Conservation (phyloP, 305 asterid species). For the Fraxinus angustifolia region DNA sequence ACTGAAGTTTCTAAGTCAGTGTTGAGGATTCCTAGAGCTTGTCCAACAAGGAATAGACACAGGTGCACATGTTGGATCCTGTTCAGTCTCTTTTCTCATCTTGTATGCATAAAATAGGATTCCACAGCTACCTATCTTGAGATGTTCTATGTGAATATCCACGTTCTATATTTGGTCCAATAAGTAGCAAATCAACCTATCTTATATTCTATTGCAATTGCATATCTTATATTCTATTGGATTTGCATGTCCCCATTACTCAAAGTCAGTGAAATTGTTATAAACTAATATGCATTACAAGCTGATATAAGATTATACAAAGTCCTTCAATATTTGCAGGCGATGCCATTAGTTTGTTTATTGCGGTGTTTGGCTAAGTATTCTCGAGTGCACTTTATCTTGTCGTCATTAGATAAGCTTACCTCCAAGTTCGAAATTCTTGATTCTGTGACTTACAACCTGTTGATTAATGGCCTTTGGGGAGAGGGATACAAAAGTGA, state of each 20-base stretch:
- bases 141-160: not conserved
- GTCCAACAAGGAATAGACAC: conserved; percentile 2
- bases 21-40: not conserved
- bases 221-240: not conserved
- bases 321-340: conserved; percentile 10
- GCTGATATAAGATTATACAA: not conserved
- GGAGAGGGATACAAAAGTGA: conserved; percentile 58
- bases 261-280: not conserved
- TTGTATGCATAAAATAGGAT: not conserved
- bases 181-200: not conserved
- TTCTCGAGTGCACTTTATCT: conserved; percentile 44
- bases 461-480: conserved; percentile 60
- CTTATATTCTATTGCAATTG: too few relatives aligned
- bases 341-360: conserved; percentile 1
- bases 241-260: not conserved
- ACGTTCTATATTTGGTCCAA: not conserved
- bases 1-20: not conserved
- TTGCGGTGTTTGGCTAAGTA: conserved; percentile 37
- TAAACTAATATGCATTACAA: not conserved
- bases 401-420: conserved; percentile 38
- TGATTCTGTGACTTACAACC: conserved; percentile 42
- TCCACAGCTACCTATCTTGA: not conserved
- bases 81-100: not conserved
- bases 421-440: conserved; percentile 34
- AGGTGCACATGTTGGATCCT: not conserved